These are phyloP conservation scores for Saturnispora hagleri DNA, from an alignment of 805 yeast genomes.

Conservation along the genomic window DNA sequence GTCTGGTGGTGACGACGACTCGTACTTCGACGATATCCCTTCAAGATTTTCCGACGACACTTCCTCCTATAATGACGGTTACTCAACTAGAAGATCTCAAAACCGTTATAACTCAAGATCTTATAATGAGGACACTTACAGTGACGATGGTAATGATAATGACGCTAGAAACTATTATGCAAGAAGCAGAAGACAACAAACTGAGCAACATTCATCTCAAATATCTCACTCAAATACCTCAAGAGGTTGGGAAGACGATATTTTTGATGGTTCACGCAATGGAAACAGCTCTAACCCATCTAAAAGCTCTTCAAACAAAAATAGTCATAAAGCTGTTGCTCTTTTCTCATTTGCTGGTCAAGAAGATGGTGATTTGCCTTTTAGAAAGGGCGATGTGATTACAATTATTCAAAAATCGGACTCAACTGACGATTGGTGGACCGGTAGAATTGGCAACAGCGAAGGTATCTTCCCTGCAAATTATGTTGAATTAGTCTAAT, in stretches of 20 bases:
- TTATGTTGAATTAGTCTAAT: slow-evolving; percentile 70
- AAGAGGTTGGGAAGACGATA: slow-evolving; percentile 74
- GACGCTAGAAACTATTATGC: slow-evolving; percentile 13
- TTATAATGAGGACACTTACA: slow-evolving; percentile 21
- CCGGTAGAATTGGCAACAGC: slow-evolving; percentile 74
- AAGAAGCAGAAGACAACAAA: slow-evolving; percentile 7
- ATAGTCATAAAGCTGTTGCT: slow-evolving; percentile 73
- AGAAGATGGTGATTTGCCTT: slow-evolving; percentile 86
- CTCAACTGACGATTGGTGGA: slow-evolving; percentile 97
- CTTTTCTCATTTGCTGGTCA: slow-evolving; percentile 84
- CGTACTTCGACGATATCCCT: slow-evolving; percentile 69
- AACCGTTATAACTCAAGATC: slow-evolving; percentile 10
- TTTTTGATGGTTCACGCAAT: slow-evolving; percentile 44
- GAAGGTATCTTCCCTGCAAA: slow-evolving; percentile 97
- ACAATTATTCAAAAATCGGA: slow-evolving; percentile 79
- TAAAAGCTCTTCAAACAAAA: slow-evolving; percentile 30
- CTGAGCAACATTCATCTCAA: background rate
- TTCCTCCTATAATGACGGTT: slow-evolving; percentile 26
- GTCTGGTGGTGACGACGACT: slow-evolving; percentile 46
- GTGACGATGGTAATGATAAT: slow-evolving; percentile 25
- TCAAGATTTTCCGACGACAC: slow-evolving; percentile 54
- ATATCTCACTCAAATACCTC: background rate
- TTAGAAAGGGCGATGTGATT: slow-evolving; percentile 90
- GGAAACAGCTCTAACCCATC: background rate
- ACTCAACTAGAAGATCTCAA: slow-evolving; percentile 12